Base-by-base conservation (phyloP, 345 rosid genomes). In the Geranium rotundifolium region DNA sequence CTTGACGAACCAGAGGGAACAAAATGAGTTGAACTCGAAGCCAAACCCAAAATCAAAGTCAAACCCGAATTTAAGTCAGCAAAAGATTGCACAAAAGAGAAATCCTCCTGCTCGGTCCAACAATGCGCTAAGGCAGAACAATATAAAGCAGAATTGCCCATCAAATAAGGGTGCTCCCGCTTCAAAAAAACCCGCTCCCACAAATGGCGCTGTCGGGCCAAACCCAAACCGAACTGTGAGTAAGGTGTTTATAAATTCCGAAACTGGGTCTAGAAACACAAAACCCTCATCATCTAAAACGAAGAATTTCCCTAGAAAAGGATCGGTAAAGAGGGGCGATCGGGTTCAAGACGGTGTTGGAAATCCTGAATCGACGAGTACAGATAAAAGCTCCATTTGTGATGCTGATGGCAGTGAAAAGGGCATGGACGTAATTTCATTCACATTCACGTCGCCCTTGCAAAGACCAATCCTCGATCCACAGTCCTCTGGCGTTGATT, bases 381-480 rank as follows among this genome's bases (percentile, higher is more conserved):
- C 71, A n/a, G 79, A 76, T 56, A 76, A 68, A 37, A 69, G 70
- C 68, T 59, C 81, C 54, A 56, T 71, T 39, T 18, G 50, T 59
- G 68, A 61, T 2, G 27, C 49, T 61, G 78, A 71, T 49, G 74
- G 73, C 67, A 64, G 65, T 56, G 77, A 84, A 70, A 75, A 71
- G 52, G 76, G 81, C 61, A 78, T 71, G 76, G 95, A 91, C 77
- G 82, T 91, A 64, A 79, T 91, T 81, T 91, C 96, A 18, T 91
- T 91, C 74, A 89, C 90, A 12, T 91, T 91, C 65, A 77, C 91
- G 4, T 84, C 98, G 56, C 95, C 96, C 27, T 76, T 89, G 29
- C 79, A 70, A 71, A 77, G 80, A 69, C 59, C 79, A 23, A 23
- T 23, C 27, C 27, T 0, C 27, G 27, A 23, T 23, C 27, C 27